These are phyloP conservation scores for Cladosporium sp. DNA, from an alignment of 2,329 filamentous ascomycete genomes.

Conservation along the genomic window DNA sequence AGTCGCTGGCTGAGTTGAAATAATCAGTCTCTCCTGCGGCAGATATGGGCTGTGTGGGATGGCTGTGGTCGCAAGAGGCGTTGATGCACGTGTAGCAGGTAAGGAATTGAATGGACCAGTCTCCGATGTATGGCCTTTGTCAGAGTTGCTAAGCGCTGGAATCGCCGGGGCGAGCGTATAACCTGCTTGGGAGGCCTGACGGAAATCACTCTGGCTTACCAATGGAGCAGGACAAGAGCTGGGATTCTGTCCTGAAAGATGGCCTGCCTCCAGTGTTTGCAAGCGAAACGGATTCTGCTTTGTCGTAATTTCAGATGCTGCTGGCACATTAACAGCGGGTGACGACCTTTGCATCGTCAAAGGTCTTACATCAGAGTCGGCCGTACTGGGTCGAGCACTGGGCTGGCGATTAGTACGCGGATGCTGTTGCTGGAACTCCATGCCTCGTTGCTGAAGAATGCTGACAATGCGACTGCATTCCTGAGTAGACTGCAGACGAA, in stretches of 20 bases:
- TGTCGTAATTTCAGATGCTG: not conserved
- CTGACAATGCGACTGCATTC: slow-evolving; percentile 23
- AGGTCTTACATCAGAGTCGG: slow-evolving; percentile 12
- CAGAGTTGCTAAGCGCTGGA: too few species aligned
- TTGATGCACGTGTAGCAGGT: too few species aligned
- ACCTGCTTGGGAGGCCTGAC: too few species aligned
- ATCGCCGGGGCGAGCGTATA: too few species aligned
- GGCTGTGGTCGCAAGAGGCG: too few species aligned
- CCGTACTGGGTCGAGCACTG: slow-evolving; percentile 14
- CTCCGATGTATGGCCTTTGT: too few species aligned
- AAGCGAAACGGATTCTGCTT: slow-evolving; percentile 14
- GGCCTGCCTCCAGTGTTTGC: slow-evolving; percentile 13
- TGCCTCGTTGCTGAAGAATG: slow-evolving; percentile 23
- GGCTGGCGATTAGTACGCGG: slow-evolving; percentile 18
- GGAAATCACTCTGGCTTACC: too few species aligned
- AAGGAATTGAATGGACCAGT: too few species aligned
- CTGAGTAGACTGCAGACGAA: slow-evolving; percentile 23
- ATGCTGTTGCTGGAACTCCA: slow-evolving; percentile 26
- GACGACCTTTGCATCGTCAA: slow-evolving; percentile 5
- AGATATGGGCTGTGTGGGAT: too few species aligned
- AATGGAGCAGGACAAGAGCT: too few species aligned
- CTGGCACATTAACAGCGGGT: not conserved
- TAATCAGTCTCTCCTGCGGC: too few species aligned
- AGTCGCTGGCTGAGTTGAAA: too few species aligned
- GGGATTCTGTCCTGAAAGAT: slow-evolving; percentile 7